phyloP scores from a whole-genome alignment of 768 basidiomycete species.

The Boletellus ananas region DNA sequence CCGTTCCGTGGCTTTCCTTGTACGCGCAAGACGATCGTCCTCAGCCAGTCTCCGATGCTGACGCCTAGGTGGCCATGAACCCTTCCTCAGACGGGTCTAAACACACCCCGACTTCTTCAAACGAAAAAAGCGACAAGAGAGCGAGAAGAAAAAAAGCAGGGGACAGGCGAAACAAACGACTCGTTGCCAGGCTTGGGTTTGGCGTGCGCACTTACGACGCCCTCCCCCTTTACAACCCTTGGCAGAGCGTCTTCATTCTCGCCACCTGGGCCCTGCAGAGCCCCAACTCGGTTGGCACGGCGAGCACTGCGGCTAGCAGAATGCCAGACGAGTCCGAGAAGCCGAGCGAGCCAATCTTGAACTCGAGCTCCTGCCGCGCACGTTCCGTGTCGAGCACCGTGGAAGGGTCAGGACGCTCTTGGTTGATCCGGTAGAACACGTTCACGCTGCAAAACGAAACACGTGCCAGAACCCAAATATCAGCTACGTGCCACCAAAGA shows the following conservation, averaged over 20 bases:
- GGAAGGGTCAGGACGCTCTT: slow-evolving; percentile 53
- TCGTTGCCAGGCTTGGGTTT: background rate
- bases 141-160: no score
- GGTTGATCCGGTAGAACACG: slow-evolving; percentile 80
- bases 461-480: background rate
- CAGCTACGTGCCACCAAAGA: background rate
- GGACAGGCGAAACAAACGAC: no score
- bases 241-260: slow-evolving; percentile 69
- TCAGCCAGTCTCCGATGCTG: no score
- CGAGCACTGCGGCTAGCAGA: slow-evolving; percentile 38
- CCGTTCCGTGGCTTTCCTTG: no score
- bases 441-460: slow-evolving; percentile 58
- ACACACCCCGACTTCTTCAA: no score
- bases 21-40: no score
- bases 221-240: slow-evolving; percentile 41
- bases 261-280: slow-evolving; percentile 72
- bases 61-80: no score
- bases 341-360: slow-evolving; percentile 87
- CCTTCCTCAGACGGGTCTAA: no score
- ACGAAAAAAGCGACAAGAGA: no score
- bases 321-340: slow-evolving; percentile 80
- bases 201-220: background rate
- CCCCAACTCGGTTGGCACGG: slow-evolving; percentile 54
- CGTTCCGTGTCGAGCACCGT: slow-evolving; percentile 51
- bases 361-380: slow-evolving; percentile 75